These are phyloP conservation scores for Elaphomyces granulatus DNA, from an alignment of 495 filamentous ascomycete species.

Conservation along the genomic window DNA sequence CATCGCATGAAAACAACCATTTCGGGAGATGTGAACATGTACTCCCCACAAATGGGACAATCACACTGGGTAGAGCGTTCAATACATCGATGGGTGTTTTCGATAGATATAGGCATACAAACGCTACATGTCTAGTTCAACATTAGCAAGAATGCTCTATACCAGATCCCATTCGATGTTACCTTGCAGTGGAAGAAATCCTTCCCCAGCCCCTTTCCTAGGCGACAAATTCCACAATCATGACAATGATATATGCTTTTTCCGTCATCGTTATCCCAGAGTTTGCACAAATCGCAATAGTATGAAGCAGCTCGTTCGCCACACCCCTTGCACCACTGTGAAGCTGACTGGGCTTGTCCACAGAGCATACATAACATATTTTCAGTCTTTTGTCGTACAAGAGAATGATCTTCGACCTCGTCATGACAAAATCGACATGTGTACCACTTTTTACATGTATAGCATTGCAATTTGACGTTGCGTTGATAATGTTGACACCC, in stretches of 20 bases:
- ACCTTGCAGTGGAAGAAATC: conserved; percentile 98
- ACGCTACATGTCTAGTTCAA: conserved; percentile 62
- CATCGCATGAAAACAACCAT: conserved; percentile 90
- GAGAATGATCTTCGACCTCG: conserved; percentile 62
- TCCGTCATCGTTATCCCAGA: conserved; percentile 87
- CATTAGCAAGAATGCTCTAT: conserved; percentile 6
- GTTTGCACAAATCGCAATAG: conserved; percentile 87
- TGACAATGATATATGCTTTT: conserved; percentile 95
- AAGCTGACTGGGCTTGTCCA: conserved; percentile 67
- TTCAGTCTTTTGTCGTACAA: conserved; percentile 69
- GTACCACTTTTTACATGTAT: conserved; percentile 79
- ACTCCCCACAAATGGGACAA: conserved; percentile 96
- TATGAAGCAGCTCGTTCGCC: conserved; percentile 71
- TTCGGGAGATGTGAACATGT: conserved; percentile 87
- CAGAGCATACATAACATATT: conserved; percentile 99
- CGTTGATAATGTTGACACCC: conserved; percentile 90
- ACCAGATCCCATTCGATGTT: conserved; percentile 11
- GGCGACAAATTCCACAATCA: conserved; percentile 91
- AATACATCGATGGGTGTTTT: conserved; percentile 79
- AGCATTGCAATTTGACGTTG: conserved; percentile 92
- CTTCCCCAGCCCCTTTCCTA: conserved; percentile 83
- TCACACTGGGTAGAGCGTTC: conserved; percentile 90
- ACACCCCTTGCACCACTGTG: conserved; percentile 62
- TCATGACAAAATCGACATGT: conserved; percentile 95
- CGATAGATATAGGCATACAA: conserved; percentile 73